These are phyloP conservation scores for Pichia sp. DNA, from an alignment of 1,139 yeast genomes.

Conservation along the genomic window DNA sequence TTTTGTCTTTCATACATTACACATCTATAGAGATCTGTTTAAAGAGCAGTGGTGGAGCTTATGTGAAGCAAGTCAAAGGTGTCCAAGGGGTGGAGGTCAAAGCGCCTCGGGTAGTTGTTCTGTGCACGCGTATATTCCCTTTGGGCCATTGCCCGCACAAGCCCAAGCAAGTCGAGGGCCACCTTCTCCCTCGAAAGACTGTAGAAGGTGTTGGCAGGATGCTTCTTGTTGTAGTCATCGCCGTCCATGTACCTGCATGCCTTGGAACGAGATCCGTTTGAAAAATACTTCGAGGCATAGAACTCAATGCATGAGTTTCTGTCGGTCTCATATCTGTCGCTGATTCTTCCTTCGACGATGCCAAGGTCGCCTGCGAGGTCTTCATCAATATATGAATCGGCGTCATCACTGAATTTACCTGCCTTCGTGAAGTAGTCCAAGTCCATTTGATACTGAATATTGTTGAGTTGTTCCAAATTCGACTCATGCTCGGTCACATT, in stretches of 20 bases:
- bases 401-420: neutral
- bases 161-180: constrained; percentile 25
- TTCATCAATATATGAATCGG: neutral
- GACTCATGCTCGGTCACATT: neutral
- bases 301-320: constrained; percentile 21
- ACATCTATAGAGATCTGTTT: neutral
- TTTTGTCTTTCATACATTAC: neutral
- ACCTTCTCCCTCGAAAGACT: constrained; percentile 16
- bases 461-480: neutral
- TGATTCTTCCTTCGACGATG: neutral
- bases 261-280: constrained; percentile 26
- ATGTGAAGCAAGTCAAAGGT: constrained; percentile 6
- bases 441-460: neutral
- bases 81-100: constrained; percentile 20
- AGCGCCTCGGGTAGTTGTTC: constrained; percentile 14
- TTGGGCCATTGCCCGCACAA: constrained; percentile 29
- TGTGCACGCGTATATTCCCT: constrained; percentile 18
- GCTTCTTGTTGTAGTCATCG: constrained; percentile 20
- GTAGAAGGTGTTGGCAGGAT: constrained; percentile 24
- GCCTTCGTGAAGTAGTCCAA: constrained; percentile 1
- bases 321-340: constrained; percentile 2
- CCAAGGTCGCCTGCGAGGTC: neutral
- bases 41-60: neutral
- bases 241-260: constrained; percentile 20
- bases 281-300: constrained; percentile 25